Evolutionary conservation across 371 early-diverging fungal genomes (phyloP).

Genomic region (Rhizopus microsporus): DNA sequence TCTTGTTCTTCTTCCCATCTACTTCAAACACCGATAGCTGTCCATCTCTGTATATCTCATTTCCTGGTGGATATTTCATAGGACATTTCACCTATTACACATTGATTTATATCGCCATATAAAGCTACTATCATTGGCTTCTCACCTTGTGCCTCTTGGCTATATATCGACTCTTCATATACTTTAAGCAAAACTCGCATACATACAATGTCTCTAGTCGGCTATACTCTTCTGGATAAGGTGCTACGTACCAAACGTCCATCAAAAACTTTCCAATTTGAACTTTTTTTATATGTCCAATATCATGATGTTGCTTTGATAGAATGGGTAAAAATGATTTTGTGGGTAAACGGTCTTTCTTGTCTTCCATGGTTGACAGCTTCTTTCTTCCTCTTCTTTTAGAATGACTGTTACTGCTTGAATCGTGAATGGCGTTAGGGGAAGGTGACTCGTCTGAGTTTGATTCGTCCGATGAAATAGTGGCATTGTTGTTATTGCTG

Average conservation of each 20-base stretch:
- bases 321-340: slow-evolving; percentile 19
- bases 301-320: slow-evolving; percentile 11
- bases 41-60: slow-evolving; percentile 96
- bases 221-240: slow-evolving; percentile 97
- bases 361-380: no score
- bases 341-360: slow-evolving; percentile 8
- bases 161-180: slow-evolving; percentile 79
- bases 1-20: slow-evolving; percentile 94
- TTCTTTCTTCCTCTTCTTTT: no score
- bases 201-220: slow-evolving; percentile 72
- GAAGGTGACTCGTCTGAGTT: no score
- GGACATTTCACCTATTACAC: slow-evolving; percentile 67
- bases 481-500: no score
- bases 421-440: no score
- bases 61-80: slow-evolving; percentile 94
- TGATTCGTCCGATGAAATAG: no score
- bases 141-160: slow-evolving; percentile 66
- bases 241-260: slow-evolving; percentile 97
- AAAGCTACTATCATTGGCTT: no score
- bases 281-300: slow-evolving; percentile 21
- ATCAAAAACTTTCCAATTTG: slow-evolving; percentile 44
- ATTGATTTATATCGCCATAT: no score
- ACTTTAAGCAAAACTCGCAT: slow-evolving; percentile 98
- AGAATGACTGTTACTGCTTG: no score
- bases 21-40: slow-evolving; percentile 91